phyloP scores from a whole-genome alignment of 2,329 filamentous ascomycete species.

The Fusarium chaquense region DNA sequence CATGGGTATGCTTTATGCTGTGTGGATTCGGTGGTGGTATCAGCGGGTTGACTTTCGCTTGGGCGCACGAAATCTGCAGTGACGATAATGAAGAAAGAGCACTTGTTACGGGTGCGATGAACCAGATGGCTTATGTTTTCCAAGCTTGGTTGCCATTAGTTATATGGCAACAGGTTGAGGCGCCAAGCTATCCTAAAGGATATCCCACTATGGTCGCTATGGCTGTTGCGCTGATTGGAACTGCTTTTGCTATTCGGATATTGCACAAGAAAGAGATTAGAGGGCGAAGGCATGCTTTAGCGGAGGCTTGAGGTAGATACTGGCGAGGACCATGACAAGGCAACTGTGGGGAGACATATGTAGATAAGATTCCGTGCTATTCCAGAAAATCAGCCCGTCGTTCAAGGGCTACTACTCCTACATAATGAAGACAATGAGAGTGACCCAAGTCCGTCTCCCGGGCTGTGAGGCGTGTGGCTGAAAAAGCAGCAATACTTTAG shows the following conservation, averaged over 20 bases:
- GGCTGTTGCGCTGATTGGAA: constrained; percentile 62
- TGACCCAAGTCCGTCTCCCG: too few species aligned
- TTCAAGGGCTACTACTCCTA: too few species aligned
- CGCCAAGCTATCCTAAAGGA: constrained; percentile 70
- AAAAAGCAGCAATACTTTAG: too few species aligned
- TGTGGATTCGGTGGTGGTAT: constrained; percentile 63
- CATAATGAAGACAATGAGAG: too few species aligned
- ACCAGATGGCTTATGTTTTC: constrained; percentile 76
- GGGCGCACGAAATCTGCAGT: constrained; percentile 64
- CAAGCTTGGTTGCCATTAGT: constrained; percentile 77
- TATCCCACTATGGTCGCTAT: constrained; percentile 67
- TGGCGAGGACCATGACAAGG: not conserved
- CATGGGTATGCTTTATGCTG: constrained; percentile 73
- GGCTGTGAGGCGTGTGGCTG: too few species aligned
- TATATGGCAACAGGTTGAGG: constrained; percentile 75
- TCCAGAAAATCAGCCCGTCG: too few species aligned
- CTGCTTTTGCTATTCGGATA: constrained; percentile 59
- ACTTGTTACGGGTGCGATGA: constrained; percentile 75
- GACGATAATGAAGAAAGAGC: constrained; percentile 73
- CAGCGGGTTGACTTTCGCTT: constrained; percentile 61
- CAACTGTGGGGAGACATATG: too few species aligned
- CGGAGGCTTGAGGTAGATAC: not conserved
- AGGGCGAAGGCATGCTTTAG: not conserved
- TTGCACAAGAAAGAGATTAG: constrained; percentile 28
- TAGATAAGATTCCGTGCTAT: too few species aligned